Evolutionary conservation across 1,139 yeast species (phyloP).

Genomic region (Kodamaea alishanica): DNA sequence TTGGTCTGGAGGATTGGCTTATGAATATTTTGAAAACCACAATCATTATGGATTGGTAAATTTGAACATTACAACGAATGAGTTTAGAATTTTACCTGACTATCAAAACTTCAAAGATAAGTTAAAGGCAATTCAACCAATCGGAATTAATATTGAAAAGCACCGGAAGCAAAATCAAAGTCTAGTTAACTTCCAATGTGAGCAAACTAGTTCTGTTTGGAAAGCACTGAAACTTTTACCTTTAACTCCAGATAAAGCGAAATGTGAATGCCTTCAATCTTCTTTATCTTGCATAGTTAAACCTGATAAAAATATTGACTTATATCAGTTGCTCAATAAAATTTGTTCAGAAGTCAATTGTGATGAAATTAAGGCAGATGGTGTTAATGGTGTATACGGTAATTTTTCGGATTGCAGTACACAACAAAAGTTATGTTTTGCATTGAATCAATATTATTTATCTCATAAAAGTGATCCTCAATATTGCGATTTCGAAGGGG

Average conservation of each 20-base stretch:
- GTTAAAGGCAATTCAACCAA: slow-evolving; percentile 31
- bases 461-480: slow-evolving; percentile 23
- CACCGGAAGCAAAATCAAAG: neutral
- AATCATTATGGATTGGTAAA: slow-evolving; percentile 36
- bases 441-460: slow-evolving; percentile 47
- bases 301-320: slow-evolving; percentile 28
- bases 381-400: slow-evolving; percentile 52
- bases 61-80: slow-evolving; percentile 22
- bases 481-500: slow-evolving; percentile 36
- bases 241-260: slow-evolving; percentile 48
- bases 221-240: slow-evolving; percentile 46
- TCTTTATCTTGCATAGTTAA: slow-evolving; percentile 48
- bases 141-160: slow-evolving; percentile 17
- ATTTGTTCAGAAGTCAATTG: slow-evolving; percentile 54
- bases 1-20: slow-evolving; percentile 43
- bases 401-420: slow-evolving; percentile 53
- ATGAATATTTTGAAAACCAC: slow-evolving; percentile 36
- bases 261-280: slow-evolving; percentile 55
- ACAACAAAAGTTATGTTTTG: slow-evolving; percentile 50
- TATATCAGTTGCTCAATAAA: slow-evolving; percentile 37
- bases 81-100: slow-evolving; percentile 40
- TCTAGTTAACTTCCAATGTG: slow-evolving; percentile 18
- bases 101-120: slow-evolving; percentile 35
- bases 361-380: slow-evolving; percentile 46
- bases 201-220: slow-evolving; percentile 31